phyloP scores from a whole-genome alignment of 345 rosid genomes.

The Acer saccharum region DNA sequence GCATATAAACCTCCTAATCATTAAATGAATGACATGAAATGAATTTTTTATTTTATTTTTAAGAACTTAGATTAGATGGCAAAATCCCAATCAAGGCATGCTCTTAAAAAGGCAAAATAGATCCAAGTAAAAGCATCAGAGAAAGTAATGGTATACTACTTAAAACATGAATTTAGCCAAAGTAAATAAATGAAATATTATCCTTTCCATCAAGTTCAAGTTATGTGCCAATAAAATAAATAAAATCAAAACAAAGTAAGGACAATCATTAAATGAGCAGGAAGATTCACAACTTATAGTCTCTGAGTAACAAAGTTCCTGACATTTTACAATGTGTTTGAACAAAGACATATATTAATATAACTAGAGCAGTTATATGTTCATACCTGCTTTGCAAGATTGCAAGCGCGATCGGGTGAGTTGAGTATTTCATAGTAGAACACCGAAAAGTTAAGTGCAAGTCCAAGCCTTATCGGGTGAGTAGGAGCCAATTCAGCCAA shows the following conservation, averaged over 20 bases:
- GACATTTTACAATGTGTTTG: neutral
- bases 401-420: conserved; percentile 98
- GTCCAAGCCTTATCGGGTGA: conserved; percentile 96
- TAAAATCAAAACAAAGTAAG: neutral
- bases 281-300: neutral
- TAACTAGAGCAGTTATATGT: neutral
- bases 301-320: neutral
- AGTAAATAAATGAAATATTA: neutral
- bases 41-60: too few relatives aligned
- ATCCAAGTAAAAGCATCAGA: neutral
- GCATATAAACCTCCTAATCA: neutral
- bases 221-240: neutral
- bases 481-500: conserved; percentile 86
- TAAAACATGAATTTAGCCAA: neutral
- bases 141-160: neutral
- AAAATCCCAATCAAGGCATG: neutral
- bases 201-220: neutral
- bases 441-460: conserved; percentile 97
- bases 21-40: too few relatives aligned
- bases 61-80: neutral
- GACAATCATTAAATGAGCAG: neutral
- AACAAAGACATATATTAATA: neutral
- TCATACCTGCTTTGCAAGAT: conserved; percentile 87
- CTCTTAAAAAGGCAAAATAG: neutral
- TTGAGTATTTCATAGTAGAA: conserved; percentile 97